Conservation (phyloP, 441 rosid species). For the Populus hybrid region DNA sequence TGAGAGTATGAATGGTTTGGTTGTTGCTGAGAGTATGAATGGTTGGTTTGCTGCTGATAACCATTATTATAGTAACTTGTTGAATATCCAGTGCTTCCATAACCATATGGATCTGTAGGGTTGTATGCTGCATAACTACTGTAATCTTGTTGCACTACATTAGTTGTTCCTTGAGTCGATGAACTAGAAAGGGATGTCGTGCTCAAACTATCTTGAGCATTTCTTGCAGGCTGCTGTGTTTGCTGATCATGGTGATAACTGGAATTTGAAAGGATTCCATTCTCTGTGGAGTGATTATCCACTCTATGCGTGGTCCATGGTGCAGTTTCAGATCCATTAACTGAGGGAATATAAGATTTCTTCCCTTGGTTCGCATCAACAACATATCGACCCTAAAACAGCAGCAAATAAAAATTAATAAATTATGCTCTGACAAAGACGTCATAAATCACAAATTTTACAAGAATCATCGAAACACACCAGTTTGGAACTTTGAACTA, state of each 20-base stretch:
- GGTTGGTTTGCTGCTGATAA: slow-evolving; percentile 59
- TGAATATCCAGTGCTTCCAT: slow-evolving; percentile 72
- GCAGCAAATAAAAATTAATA: slow-evolving; percentile 6
- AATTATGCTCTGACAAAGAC: slow-evolving; percentile 8
- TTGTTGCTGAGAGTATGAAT: slow-evolving; percentile 70
- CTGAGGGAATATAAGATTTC: slow-evolving; percentile 46
- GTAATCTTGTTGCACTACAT: slow-evolving; percentile 63
- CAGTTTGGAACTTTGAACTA: neutral
- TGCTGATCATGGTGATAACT: slow-evolving; percentile 58
- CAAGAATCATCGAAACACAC: neutral
- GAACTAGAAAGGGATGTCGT: slow-evolving; percentile 55
- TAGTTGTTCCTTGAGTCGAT: slow-evolving; percentile 52
- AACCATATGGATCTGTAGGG: slow-evolving; percentile 64
- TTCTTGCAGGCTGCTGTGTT: slow-evolving; percentile 38
- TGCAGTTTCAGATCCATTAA: slow-evolving; percentile 51
- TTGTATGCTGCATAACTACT: slow-evolving; percentile 58
- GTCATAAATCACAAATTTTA: neutral
- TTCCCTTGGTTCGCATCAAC: slow-evolving; percentile 66
- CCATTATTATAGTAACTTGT: slow-evolving; percentile 74
- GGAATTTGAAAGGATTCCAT: slow-evolving; percentile 48
- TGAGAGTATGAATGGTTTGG: slow-evolving; percentile 65
- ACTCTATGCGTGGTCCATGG: slow-evolving; percentile 59
- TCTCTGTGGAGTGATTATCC: slow-evolving; percentile 52
- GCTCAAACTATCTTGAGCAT: slow-evolving; percentile 49
- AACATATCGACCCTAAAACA: slow-evolving; percentile 52